Percentiles rank a stretch among this genome's conserved stretches.
These are phyloP conservation scores for Podila epicladia DNA, from an alignment of 192 early-diverging fungal species.

Conservation along the genomic window DNA sequence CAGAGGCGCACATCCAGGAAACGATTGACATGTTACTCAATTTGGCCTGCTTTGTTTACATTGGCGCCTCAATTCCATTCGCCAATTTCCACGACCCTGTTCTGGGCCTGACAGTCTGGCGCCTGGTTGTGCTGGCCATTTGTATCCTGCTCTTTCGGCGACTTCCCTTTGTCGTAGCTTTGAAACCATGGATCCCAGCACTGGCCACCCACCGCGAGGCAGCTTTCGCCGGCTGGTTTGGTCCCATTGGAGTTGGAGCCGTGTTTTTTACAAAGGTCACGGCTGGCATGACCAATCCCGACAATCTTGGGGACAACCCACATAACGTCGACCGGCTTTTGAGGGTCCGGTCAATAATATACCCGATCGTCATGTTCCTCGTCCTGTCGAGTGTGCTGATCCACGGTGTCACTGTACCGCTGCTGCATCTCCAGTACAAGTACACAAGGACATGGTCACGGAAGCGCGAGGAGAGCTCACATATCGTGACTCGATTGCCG, in stretches of 20 bases:
- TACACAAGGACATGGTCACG: slow-evolving; percentile 47
- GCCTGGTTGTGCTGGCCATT: slow-evolving; percentile 64
- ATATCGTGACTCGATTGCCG: slow-evolving; percentile 32
- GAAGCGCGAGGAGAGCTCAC: slow-evolving; percentile 42
- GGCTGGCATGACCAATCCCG: slow-evolving; percentile 23
- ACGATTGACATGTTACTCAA: slow-evolving; percentile 87
- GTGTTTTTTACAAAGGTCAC: slow-evolving; percentile 57
- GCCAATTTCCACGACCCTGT: slow-evolving; percentile 60
- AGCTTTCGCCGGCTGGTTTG: slow-evolving; percentile 90
- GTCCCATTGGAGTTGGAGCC: slow-evolving; percentile 76
- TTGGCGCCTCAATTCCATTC: slow-evolving; percentile 86
- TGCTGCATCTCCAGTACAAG: slow-evolving; percentile 48
- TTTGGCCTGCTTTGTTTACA: slow-evolving; percentile 88
- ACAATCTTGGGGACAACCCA: slow-evolving; percentile 25
- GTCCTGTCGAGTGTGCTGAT: slow-evolving; percentile 84
- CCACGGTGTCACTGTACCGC: slow-evolving; percentile 84
- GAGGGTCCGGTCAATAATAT: slow-evolving; percentile 36
- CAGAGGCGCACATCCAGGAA: slow-evolving; percentile 83
- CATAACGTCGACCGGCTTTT: slow-evolving; percentile 24
- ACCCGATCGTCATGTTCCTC: slow-evolving; percentile 73
- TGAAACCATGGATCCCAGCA: slow-evolving; percentile 71
- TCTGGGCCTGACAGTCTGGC: slow-evolving; percentile 69
- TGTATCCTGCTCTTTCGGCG: slow-evolving; percentile 74
- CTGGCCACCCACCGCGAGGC: slow-evolving; percentile 75
- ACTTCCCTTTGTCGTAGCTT: slow-evolving; percentile 69